Evolutionary conservation across 1,139 yeast genomes (phyloP), one percentile per base, ranked within the genome.

Genomic region (Saccharomycopsis hybrid): DNA sequence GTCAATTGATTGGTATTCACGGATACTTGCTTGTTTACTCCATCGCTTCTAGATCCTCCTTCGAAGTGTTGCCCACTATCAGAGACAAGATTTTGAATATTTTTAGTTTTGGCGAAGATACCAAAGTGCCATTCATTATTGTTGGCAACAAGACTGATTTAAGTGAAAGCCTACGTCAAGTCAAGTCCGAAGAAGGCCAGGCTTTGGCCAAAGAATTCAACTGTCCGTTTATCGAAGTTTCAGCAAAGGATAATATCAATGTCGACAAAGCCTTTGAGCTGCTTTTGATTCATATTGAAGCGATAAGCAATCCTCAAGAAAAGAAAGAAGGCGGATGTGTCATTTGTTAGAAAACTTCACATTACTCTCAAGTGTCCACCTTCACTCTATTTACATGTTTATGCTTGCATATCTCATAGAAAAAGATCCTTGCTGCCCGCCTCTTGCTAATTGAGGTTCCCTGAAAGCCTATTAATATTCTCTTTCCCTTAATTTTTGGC

Each of bases 121-220:
- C 83, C 52, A 69, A 76, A 39, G 76, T 85, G 24, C 96, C 96
- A 4, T 78, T 89, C 72, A 81, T 88, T 7, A 71, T 89, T 35
- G 85, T 89, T 18, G 97, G 96, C 1, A 89, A 88, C 68, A 89
- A 89, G 69, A 71, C 80, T 50, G 97, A 89, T 62, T 70, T 87
- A 57, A 70, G 74, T 50, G 70, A 68, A 56, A 84, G 78, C 58
- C 18, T 39, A 9, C 68, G 86, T 54, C 88, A 83, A 60, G 94
- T 88, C 25, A 70, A 79, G 29, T 65, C 66, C 32, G 70, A 70
- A 18, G 95, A 87, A 57, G 95, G 94, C 9, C 68, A 71, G 58
- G 72, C 71, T 44, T 67, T 86, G 55, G 90, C 94, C 2, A 69
- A 72, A 47, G 74, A 74, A 56, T 80, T 85, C 52, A 66, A 67